Evolutionary conservation across 2,329 filamentous ascomycete genomes (phyloP).

Genomic region (Aspergillus hortae): DNA sequence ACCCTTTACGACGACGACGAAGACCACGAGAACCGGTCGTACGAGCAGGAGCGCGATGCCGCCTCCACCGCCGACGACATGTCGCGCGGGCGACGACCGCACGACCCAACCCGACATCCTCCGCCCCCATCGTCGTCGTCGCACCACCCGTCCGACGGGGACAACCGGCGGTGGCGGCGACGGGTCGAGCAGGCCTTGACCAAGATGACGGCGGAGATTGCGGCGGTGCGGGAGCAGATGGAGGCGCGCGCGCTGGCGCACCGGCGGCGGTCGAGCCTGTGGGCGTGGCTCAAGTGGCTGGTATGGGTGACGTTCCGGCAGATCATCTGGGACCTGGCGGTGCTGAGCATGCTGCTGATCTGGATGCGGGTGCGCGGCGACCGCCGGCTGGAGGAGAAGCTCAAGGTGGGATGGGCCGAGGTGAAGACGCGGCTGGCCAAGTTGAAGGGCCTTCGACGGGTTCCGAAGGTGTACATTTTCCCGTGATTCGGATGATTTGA

Average conservation of each 20-base stretch:
- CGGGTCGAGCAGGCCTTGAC: slow-evolving; percentile 82
- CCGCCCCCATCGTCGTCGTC: not conserved
- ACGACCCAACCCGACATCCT: not conserved
- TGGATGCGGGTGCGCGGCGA: slow-evolving; percentile 43
- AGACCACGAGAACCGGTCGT: slow-evolving; percentile 5
- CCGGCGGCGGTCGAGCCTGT: slow-evolving; percentile 60
- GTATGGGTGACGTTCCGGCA: slow-evolving; percentile 70
- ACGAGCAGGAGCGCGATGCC: slow-evolving; percentile 1
- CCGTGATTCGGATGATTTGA: slow-evolving; percentile 15
- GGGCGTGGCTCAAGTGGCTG: slow-evolving; percentile 68
- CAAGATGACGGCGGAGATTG: slow-evolving; percentile 87
- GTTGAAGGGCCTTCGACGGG: slow-evolving; percentile 22
- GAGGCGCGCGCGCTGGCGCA: slow-evolving; percentile 70
- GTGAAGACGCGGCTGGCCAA: slow-evolving; percentile 31
- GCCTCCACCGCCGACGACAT: slow-evolving; percentile 1
- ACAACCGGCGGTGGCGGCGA: slow-evolving; percentile 66
- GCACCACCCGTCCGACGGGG: slow-evolving; percentile 12
- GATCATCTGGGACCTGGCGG: slow-evolving; percentile 64
- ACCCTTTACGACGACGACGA: slow-evolving; percentile 27
- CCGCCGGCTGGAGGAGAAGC: slow-evolving; percentile 37
- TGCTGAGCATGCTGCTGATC: slow-evolving; percentile 41
- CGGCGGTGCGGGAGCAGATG: slow-evolving; percentile 87
- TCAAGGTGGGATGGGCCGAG: slow-evolving; percentile 31
- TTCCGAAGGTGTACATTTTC: slow-evolving; percentile 21
- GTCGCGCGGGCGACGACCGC: not conserved